phyloP scores from a whole-genome alignment of 768 basidiomycete species.

The Multifurca ochricompacta region DNA sequence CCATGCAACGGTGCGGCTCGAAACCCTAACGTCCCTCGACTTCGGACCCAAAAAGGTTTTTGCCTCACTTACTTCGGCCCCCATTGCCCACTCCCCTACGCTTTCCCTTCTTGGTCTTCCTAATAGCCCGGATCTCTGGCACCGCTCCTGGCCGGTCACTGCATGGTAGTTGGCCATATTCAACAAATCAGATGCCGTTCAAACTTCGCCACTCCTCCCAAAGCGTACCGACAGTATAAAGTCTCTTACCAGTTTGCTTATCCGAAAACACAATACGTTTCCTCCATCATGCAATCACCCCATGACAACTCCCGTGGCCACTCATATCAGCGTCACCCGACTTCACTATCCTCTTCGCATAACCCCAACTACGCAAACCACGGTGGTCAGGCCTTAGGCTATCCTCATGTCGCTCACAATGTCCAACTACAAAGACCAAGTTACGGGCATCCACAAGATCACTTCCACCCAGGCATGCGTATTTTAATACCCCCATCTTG shows the following conservation, averaged over 20 bases:
- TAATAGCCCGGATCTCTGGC: constrained; percentile 12
- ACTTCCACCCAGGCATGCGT: constrained; percentile 2
- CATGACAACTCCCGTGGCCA: constrained; percentile 11
- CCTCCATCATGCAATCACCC: constrained; percentile 16
- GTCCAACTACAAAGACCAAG: constrained; percentile 6
- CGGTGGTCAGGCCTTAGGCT: background rate
- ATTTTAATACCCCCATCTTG: background rate
- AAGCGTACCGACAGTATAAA: constrained; percentile 11
- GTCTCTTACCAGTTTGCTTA: constrained; percentile 1
- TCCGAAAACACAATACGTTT: constrained; percentile 7
- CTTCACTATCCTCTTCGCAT: constrained; percentile 5
- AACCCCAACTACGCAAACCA: constrained; percentile 4
- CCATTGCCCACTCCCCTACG: constrained; percentile 8
- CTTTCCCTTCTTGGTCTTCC: constrained; percentile 6
- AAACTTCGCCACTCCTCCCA: constrained; percentile 10
- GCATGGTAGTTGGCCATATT: constrained; percentile 8
- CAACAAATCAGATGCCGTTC: constrained; percentile 18
- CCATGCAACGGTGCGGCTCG: constrained; percentile 9
- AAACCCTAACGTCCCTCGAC: constrained; percentile 14
- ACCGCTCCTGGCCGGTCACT: constrained; percentile 13
- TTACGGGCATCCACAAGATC: constrained; percentile 10
- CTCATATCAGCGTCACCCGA: constrained; percentile 12
- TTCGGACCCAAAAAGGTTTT: constrained; percentile 15
- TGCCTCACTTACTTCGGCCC: constrained; percentile 10
- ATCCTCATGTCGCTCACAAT: background rate